Percentiles rank a stretch among this genome's conserved stretches.
Evolutionary conservation across 179 eudicot species (phyloP).

Genomic region (Gypsophila paniculata): DNA sequence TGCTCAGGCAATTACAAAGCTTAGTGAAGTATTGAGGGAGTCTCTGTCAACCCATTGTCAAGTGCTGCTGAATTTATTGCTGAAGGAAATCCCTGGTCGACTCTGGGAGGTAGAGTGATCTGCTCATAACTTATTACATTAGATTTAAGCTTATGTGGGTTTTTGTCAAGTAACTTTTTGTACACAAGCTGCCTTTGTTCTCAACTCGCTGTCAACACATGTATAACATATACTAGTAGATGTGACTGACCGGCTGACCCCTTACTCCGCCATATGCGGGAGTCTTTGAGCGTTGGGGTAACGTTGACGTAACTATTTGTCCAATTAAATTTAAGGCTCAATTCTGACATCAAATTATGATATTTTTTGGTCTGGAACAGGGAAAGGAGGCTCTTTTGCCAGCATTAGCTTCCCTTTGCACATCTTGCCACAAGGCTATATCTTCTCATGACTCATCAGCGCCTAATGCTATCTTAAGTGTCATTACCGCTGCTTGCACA

Average conservation of each 20-base stretch:
- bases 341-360: not conserved
- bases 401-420: slow-evolving; percentile 78
- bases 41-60: slow-evolving; percentile 55
- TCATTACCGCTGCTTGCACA: slow-evolving; percentile 64
- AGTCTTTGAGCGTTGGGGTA: not conserved
- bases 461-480: slow-evolving; percentile 54
- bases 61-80: slow-evolving; percentile 58
- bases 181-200: not conserved
- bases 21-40: slow-evolving; percentile 74
- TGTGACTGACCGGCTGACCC: not conserved
- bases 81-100: slow-evolving; percentile 93
- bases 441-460: slow-evolving; percentile 54
- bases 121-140: slow-evolving; percentile 7
- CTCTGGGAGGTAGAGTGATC: slow-evolving; percentile 76
- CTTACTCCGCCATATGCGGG: not conserved
- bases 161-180: not conserved
- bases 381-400: slow-evolving; percentile 76
- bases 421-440: slow-evolving; percentile 71
- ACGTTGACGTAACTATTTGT: not conserved
- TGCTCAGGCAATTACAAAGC: slow-evolving; percentile 69
- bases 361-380: slow-evolving; percentile 37
- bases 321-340: not conserved
- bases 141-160: not conserved
- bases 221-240: not conserved
- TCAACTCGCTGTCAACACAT: not conserved